Evolutionary conservation across 306 rosid species (phyloP).

Genomic region (Vicia sativa): DNA sequence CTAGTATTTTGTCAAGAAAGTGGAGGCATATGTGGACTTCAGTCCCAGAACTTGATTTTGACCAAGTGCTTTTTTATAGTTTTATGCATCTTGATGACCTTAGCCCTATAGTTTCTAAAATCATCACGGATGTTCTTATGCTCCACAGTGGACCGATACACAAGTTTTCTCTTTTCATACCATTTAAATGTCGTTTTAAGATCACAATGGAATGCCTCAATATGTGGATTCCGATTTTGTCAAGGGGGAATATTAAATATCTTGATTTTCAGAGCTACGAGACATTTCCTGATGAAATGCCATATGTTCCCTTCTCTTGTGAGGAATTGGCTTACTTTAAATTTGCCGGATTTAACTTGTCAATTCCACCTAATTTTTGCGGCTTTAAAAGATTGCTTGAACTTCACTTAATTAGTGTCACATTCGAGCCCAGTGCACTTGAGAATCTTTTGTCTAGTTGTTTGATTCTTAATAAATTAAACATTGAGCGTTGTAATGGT

Average conservation of each 20-base stretch:
- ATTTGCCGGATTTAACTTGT: background rate
- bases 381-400: background rate
- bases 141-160: background rate
- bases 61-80: background rate
- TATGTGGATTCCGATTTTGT: background rate
- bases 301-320: conserved; percentile 25
- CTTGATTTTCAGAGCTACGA: background rate
- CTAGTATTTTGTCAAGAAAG: background rate
- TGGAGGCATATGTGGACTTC: background rate
- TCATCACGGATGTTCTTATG: background rate
- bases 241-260: background rate
- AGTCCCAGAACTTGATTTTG: background rate
- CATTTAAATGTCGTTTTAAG: background rate
- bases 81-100: background rate
- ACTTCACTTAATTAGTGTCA: background rate
- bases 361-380: background rate
- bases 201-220: background rate
- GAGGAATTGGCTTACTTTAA: background rate
- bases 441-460: background rate
- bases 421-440: background rate
- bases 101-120: background rate
- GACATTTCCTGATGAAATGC: background rate
- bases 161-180: background rate
- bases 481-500: background rate
- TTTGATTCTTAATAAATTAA: background rate